Evolutionary conservation across 2,329 filamentous ascomycete species (phyloP), one percentile per base, ranked within the genome.

Genomic region (Aspergillus ochraceoroseus): DNA sequence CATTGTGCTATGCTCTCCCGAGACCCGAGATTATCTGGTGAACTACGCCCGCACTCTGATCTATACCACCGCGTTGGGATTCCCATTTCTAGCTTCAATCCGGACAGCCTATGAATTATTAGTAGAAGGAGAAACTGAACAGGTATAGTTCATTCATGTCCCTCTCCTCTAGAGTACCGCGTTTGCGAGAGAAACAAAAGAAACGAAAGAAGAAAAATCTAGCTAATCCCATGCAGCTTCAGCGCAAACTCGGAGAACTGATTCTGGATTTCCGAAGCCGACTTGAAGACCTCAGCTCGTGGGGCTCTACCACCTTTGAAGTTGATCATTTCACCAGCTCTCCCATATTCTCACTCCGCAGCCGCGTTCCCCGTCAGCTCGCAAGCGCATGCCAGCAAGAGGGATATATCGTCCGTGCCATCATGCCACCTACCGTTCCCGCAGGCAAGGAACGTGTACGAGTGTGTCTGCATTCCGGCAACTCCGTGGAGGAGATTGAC

Each of bases 11-110:
- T 85, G 80, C 55, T 77, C 78, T 1, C 59, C 72, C 0, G 63
- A 73, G 1, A 75, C 79, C 0, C 69, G 80, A 15, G 64, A 76
- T 1, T 87, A 86, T 47, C 68, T 87, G 36, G 75, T 87, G 61
- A 87, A 88, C 55, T 87, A 87, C 54, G 82, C 83, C 0, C 76
- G 83, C n/a, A 80, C 76, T 1, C 64, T 87, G 28, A 86, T 87
- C 39, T 88, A 86, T 59, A 86, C 83, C 0, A 87, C 83, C 0
- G 80, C 82, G 19, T 73, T 85, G 64, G 73, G 78, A 0, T 77
- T 78, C 27, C 76, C 81, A 0, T 71, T 74, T 1, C 68, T 85
- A 1, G 75, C 75, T 0, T 73, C 74, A 9, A 80, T 85, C 37
- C 66, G 71, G 28, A 70, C 75, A 0, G 70, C 73, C 0, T 84